Evolutionary conservation across 2,329 filamentous ascomycete species (phyloP), one percentile per base, ranked within the genome.

Genomic region (Cryphonectria radicalis): DNA sequence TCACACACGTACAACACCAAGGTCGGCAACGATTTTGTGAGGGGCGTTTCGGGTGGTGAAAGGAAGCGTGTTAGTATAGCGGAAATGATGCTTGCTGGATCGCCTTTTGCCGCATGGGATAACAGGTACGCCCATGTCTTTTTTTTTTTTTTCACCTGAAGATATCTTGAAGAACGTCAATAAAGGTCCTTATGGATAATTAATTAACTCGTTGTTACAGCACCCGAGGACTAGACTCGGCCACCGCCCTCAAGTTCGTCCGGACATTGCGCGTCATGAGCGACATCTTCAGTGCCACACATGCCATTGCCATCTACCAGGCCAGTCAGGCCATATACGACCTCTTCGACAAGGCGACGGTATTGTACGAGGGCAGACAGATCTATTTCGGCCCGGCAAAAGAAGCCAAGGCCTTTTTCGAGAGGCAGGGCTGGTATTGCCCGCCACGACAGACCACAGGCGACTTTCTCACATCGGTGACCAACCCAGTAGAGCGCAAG

Each of bases 11-110:
- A 91, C 75, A 86, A 90, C 72, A 94, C 92, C 8, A 92, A 91
- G 75, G 91, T 95, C 17, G 93, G 93, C 10, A 90, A 93, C 72
- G 91, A 93, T 75, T 89, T 92, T 60, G 85, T 94, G 14, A 89
- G 91, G 1, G 93, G 93, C 65, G 87, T 93, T 0, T 90, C 87
- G 10, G 91, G 91, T 37, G 91, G 91, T 53, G 91, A 93, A 78
- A 85, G 90, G 70, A 95, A 96, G 82, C 90, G 94, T 78, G 93
- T 97, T 6, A 92, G 90, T 62, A 94, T 96, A 73, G 92, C 92
- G 0, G 93, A 96, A 80, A 93, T 93, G 74, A 87, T 91, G 72
- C 83, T 94, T 14, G 90, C 90, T 22, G 83, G 85, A 46, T 87
- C 88, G 0, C 86, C 86, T 0, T 79, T 90, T 57, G 78, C 76